phyloP scores from a whole-genome alignment of 495 filamentous ascomycete genomes.

The Paragyromitra xinjiangensis region DNA sequence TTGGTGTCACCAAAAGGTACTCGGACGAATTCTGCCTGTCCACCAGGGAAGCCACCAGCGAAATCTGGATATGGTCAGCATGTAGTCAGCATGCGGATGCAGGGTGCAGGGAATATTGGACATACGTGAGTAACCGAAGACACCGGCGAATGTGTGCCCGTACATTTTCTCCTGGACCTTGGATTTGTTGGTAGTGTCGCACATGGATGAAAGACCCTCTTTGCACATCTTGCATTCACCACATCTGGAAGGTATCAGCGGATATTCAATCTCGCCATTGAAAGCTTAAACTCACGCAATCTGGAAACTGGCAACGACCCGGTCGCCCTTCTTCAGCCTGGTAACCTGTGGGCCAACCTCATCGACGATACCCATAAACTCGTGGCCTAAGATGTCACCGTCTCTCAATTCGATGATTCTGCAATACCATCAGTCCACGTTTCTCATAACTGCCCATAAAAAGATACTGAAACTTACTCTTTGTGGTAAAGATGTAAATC shows the following conservation, averaged over 20 bases:
- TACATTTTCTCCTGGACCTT: constrained; percentile 76
- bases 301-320: constrained; percentile 87
- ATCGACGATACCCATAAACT: constrained; percentile 86
- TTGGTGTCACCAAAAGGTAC: constrained; percentile 87
- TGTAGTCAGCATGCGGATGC: background rate
- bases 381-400: constrained; percentile 90
- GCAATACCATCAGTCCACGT: constrained; percentile 18
- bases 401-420: constrained; percentile 74
- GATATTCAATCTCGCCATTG: background rate
- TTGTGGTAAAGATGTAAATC: constrained; percentile 85
- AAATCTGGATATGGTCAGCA: constrained; percentile 62
- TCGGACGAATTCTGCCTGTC: constrained; percentile 86
- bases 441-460: constrained; percentile 8
- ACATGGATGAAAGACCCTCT: constrained; percentile 76
- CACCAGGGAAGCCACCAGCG: constrained; percentile 87
- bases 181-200: constrained; percentile 80
- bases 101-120: background rate
- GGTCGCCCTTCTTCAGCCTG: constrained; percentile 71
- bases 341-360: constrained; percentile 70
- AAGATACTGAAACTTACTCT: constrained; percentile 22
- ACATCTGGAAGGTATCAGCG: constrained; percentile 48
- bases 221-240: constrained; percentile 78
- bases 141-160: constrained; percentile 18
- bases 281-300: constrained; percentile 66
- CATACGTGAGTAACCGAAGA: constrained; percentile 38